Base-by-base conservation (phyloP, 2,329 filamentous ascomycete species). In the Orbilia blumenaviensis region DNA sequence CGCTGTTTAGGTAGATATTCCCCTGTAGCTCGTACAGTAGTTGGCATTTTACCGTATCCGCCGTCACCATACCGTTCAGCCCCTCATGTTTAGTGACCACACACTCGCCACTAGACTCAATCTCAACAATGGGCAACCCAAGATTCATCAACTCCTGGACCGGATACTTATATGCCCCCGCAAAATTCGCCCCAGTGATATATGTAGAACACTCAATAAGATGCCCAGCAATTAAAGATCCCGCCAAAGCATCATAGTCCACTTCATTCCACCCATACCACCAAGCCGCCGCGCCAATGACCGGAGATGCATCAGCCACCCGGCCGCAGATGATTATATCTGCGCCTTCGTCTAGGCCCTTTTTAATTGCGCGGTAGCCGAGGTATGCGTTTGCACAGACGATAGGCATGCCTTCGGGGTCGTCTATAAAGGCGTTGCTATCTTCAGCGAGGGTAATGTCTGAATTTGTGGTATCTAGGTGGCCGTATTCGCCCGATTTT, bases 121-220 rank as follows among this genome's bases (percentile, higher is more conserved):
- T 82, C 66, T 88, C 86, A 0, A 84, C 86, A 68, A 88, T 86
- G 0, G 85, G 85, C 48, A 85, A 86, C 0, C 83, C 82, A 0
- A 85, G 82, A 50, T 85, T 84, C 50, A 85, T 80, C 23, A 86
- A 81, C 0, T 81, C 79, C 6, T 85, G 83, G 0, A 85, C 68
- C 1, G 82, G 76, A 66, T 84, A 83, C 1, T 85, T 83, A 34
- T 85, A 82, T 63, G 85, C 87, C 0, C 86, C 87, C 0, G 86
- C 83, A 73, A 87, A 89, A 77, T 89, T 88, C 0, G 82, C 85
- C 0, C 87, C 87, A 0, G 86, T 86, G 1, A 86, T 86, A 64
- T 89, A 89, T 0, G 85, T 83, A 0, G 83, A 84, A 78, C 86
- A 88, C 78, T 88, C 87, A 42, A 88, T 87, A 4, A 88, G 79